phyloP scores from a whole-genome alignment of 306 rosid species.

The Pyrus communis region DNA sequence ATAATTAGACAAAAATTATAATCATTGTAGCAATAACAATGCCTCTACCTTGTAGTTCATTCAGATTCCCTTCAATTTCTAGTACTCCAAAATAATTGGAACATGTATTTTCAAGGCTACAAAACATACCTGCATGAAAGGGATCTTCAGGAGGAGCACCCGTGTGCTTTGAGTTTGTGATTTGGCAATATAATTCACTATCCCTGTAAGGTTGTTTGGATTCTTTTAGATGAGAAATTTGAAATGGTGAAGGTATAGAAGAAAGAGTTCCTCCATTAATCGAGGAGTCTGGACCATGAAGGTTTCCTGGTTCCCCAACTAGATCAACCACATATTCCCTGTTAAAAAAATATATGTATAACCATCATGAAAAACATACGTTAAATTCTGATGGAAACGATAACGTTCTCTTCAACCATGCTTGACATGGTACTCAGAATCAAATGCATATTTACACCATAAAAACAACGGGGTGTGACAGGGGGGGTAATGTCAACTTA shows the following conservation, averaged over 20 bases:
- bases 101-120: constrained; percentile 15
- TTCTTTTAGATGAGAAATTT: constrained; percentile 74
- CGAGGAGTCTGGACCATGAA: constrained; percentile 85
- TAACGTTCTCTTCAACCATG: background rate
- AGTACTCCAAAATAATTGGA: background rate
- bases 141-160: constrained; percentile 40
- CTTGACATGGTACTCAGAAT: background rate
- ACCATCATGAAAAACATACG: background rate
- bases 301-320: constrained; percentile 94
- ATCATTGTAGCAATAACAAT: background rate
- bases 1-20: background rate
- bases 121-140: constrained; percentile 40
- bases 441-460: background rate
- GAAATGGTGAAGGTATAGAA: constrained; percentile 73
- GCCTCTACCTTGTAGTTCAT: constrained; percentile 12
- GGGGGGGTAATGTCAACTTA: background rate
- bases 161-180: constrained; percentile 23
- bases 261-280: constrained; percentile 81
- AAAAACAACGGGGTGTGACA: background rate
- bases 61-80: background rate
- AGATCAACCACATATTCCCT: constrained; percentile 98
- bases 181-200: constrained; percentile 31
- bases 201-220: constrained; percentile 51
- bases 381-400: background rate
- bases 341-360: constrained; percentile 9